Evolutionary conservation across 2,329 filamentous ascomycete species (phyloP).

Genomic region (Hortaea sp.): DNA sequence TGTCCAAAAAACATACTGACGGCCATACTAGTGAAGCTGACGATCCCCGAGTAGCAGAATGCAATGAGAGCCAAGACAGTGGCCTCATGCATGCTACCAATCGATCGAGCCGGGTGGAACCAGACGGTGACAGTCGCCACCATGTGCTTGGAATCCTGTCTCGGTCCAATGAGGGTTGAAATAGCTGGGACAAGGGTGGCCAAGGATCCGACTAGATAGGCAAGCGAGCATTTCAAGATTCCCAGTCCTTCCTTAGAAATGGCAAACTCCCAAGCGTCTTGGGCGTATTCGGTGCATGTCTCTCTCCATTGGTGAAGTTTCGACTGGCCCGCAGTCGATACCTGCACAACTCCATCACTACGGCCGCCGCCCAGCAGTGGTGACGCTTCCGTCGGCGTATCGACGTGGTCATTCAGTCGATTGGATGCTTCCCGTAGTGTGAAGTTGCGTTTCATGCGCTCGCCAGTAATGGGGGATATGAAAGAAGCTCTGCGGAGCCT

Average conservation of each 20-base stretch:
- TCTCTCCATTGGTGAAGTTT: background rate
- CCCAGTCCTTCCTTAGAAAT: conserved; percentile 65
- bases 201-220: conserved; percentile 76
- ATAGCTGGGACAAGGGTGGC: conserved; percentile 72
- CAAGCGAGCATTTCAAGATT: conserved; percentile 83
- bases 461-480: conserved; percentile 75
- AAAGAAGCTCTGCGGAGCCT: conserved; percentile 70
- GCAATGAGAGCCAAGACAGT: conserved; percentile 66
- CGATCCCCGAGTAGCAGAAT: conserved; percentile 64
- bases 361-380: conserved; percentile 20
- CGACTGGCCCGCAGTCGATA: background rate
- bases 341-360: background rate
- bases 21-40: conserved; percentile 81
- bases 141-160: conserved; percentile 85
- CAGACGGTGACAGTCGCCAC: conserved; percentile 91
- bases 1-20: conserved; percentile 69
- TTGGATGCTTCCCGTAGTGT: conserved; percentile 52
- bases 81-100: conserved; percentile 84
- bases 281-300: background rate
- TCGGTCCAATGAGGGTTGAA: conserved; percentile 58
- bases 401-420: conserved; percentile 26
- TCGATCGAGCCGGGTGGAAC: conserved; percentile 79
- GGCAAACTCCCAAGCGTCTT: conserved; percentile 40
- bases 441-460: conserved; percentile 70
- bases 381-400: conserved; percentile 27